Evolutionary conservation across 768 basidiomycete genomes (phyloP).

Genomic region (Leccinum variicolor): DNA sequence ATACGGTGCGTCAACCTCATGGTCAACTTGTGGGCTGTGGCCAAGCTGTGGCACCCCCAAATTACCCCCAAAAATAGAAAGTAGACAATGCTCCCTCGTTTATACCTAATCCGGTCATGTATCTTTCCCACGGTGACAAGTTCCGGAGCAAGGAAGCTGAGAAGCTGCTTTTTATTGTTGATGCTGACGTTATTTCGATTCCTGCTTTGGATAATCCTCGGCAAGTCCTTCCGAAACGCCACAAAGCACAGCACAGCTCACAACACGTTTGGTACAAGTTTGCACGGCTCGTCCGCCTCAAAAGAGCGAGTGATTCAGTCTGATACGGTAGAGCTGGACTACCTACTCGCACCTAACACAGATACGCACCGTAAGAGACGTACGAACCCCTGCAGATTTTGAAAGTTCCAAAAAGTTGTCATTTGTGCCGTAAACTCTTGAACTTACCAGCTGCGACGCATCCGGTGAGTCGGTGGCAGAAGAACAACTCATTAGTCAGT

Average conservation of each 20-base stretch:
- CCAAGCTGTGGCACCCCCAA: no score
- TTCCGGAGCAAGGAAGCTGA: constrained; percentile 19
- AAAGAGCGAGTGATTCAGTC: not conserved
- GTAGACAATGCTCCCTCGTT: constrained; percentile 1
- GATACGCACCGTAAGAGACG: not conserved
- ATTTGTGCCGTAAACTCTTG: constrained; percentile 20
- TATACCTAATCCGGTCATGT: not conserved
- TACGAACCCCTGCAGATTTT: not conserved
- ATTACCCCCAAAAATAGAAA: not conserved
- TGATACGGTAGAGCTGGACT: not conserved
- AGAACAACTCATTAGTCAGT: constrained; percentile 17
- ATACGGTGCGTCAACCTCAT: constrained; percentile 13
- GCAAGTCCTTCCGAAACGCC: constrained; percentile 14
- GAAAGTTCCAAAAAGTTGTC: not conserved
- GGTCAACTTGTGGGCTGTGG: constrained; percentile 5
- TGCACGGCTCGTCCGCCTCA: not conserved
- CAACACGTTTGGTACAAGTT: not conserved
- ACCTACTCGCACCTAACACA: not conserved
- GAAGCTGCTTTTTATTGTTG: constrained; percentile 22
- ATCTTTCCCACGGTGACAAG: constrained; percentile 12
- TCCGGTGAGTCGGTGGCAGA: constrained; percentile 6
- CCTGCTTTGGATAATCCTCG: not conserved
- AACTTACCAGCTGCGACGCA: constrained; percentile 3
- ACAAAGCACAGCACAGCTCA: constrained; percentile 21
- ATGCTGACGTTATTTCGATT: constrained; percentile 7